A percentile compares a stretch with the other conserved stretches of the same genome.
These are phyloP conservation scores for Alternaria ethzedia DNA, from an alignment of 2,329 filamentous ascomycete species.

Conservation along the genomic window DNA sequence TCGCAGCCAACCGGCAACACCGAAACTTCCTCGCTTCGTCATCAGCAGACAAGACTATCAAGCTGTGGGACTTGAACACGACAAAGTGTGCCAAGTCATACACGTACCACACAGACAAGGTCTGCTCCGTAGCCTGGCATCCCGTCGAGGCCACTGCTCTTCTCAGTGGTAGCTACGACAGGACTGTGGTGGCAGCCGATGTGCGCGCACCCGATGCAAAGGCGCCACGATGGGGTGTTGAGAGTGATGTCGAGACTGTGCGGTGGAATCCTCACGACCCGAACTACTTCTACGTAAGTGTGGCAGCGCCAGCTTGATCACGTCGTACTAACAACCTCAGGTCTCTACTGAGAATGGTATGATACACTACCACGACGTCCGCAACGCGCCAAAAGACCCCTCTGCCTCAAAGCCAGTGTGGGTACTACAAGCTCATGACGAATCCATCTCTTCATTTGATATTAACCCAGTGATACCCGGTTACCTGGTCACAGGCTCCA, in stretches of 20 bases:
- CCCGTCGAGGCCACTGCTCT: slow-evolving; percentile 84
- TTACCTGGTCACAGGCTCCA: slow-evolving; percentile 90
- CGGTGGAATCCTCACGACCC: slow-evolving; percentile 91
- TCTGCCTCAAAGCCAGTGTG: slow-evolving; percentile 83
- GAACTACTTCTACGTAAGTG: slow-evolving; percentile 85
- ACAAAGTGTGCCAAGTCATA: slow-evolving; percentile 95
- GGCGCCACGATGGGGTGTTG: slow-evolving; percentile 86
- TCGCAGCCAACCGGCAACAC: slow-evolving; percentile 91
- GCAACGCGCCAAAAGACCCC: slow-evolving; percentile 75
- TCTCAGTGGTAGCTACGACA: slow-evolving; percentile 92
- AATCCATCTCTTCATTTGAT: slow-evolving; percentile 89
- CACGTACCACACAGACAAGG: slow-evolving; percentile 94
- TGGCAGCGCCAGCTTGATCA: neutral
- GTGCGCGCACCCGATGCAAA: slow-evolving; percentile 91
- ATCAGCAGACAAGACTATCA: slow-evolving; percentile 95
- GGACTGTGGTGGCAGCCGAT: slow-evolving; percentile 91
- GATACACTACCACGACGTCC: slow-evolving; percentile 89
- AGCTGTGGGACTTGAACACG: slow-evolving; percentile 96
- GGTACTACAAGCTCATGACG: slow-evolving; percentile 94
- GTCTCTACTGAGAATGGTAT: slow-evolving; percentile 86
- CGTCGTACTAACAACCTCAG: slow-evolving; percentile 34
- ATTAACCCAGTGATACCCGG: slow-evolving; percentile 89
- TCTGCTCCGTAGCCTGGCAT: slow-evolving; percentile 96
- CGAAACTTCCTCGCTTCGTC: slow-evolving; percentile 92
- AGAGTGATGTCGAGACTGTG: slow-evolving; percentile 92